Evolutionary conservation across 257 asterid species (phyloP), one percentile per base, ranked within the genome.

Genomic region (Ballota nigra): DNA sequence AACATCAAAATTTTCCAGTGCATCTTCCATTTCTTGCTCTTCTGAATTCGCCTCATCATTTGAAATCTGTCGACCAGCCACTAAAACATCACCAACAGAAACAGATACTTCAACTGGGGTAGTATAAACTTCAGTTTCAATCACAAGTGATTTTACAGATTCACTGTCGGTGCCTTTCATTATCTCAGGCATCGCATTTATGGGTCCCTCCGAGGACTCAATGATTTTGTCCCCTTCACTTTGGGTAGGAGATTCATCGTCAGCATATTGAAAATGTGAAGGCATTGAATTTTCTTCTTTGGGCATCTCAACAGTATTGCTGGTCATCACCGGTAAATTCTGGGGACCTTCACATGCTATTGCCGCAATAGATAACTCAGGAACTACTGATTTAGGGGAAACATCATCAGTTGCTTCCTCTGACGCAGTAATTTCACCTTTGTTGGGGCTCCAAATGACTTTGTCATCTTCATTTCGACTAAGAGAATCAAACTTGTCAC

Each of bases 351-450:
- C 80, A 24, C 63, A 19, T 58, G 49, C 52, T 68, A 33, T 61
- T 61, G 12, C 65, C 53, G 72, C 43, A 29, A 15, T 69, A 57
- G 74, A 74, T 68, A 72, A 18, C 78, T 66, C 49, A 5, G 69
- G 63, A 36, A 56, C 63, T 43, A 74, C n/a, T n/a, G n/a, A 72
- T 69, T 43, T 73, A 71, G 49, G 64, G 49, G 79, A 68, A 68
- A 18, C 81, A 53, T 52, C 81, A 38, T 22, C 52, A 24, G 45
- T 59, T 52, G 66, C 77, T 61, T 38, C 74, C 76, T 76, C 68
- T 49, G 81, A 75, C 58, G 55, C 63, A 20, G 55, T 43, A 41
- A 51, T 52, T 31, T 59, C 75, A 71, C 51, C 76, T 66, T 29
- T 68, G 16, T 71, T 51, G 22, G 61, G 73, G 63, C 67, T 71